phyloP scores from a whole-genome alignment of 257 asterid genomes.

The Penstemon davidsonii region DNA sequence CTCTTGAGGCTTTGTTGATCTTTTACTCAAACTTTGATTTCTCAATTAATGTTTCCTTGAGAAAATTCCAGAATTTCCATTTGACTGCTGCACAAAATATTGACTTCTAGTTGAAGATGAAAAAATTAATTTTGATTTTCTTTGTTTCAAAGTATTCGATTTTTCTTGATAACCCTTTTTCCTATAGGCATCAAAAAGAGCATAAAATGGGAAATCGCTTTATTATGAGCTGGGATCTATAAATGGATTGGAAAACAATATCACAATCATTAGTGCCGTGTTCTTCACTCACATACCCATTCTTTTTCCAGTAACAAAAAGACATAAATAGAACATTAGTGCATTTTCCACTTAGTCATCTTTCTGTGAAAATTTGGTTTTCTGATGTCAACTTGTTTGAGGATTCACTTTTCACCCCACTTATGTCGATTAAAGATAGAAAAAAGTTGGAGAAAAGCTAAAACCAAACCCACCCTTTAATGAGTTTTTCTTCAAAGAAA shows the following conservation, averaged over 20 bases:
- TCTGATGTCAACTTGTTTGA: constrained; percentile 45
- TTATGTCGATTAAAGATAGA: constrained; percentile 35
- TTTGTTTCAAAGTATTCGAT: constrained; percentile 18
- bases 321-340: constrained; percentile 33
- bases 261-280: constrained; percentile 61
- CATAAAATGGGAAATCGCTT: constrained; percentile 38
- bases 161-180: constrained; percentile 12
- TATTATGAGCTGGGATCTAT: constrained; percentile 36
- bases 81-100: constrained; percentile 23
- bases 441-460: constrained; percentile 31
- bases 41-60: background rate
- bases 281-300: constrained; percentile 28
- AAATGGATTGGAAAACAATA: constrained; percentile 29
- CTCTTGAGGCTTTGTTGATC: background rate
- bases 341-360: constrained; percentile 24
- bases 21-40: background rate
- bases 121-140: constrained; percentile 11
- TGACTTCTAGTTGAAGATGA: constrained; percentile 15
- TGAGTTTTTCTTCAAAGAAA: constrained; percentile 12
- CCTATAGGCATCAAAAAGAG: constrained; percentile 17
- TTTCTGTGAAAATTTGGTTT: constrained; percentile 28
- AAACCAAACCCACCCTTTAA: constrained; percentile 32
- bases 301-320: constrained; percentile 31
- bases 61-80: constrained; percentile 21
- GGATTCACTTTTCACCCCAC: constrained; percentile 52